phyloP scores from a whole-genome alignment of 495 filamentous ascomycete species.

The Halenospora varia region DNA sequence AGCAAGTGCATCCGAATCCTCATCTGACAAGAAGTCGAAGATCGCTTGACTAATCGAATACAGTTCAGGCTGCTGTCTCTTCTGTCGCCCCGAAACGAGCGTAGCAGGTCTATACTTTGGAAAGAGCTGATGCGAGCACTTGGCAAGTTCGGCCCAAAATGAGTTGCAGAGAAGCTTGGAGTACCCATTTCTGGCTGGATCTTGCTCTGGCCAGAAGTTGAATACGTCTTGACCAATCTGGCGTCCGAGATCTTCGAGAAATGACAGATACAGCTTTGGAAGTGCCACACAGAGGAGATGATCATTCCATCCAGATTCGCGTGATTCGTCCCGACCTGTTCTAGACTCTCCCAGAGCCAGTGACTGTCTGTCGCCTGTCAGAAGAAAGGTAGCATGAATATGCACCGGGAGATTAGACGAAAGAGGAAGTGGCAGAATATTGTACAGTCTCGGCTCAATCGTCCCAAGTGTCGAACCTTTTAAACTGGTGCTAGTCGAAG shows the following conservation, averaged over 20 bases:
- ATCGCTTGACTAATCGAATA: conserved; percentile 13
- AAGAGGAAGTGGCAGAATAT: conserved; percentile 28
- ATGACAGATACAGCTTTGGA: conserved; percentile 31
- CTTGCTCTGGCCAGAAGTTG: conserved; percentile 32
- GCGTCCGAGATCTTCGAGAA: conserved; percentile 27
- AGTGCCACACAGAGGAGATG: conserved; percentile 32
- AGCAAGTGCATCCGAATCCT: conserved; percentile 7
- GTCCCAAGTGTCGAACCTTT: neutral
- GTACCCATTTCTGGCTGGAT: conserved; percentile 18
- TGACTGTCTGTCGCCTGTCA: conserved; percentile 34
- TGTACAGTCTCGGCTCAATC: conserved; percentile 26
- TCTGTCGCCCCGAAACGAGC: neutral
- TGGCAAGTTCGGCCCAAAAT: conserved; percentile 14
- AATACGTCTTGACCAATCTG: conserved; percentile 24
- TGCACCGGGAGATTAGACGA: conserved; percentile 29
- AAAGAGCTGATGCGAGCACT: conserved; percentile 11
- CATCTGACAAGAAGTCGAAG: conserved; percentile 4
- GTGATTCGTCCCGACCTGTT: conserved; percentile 4
- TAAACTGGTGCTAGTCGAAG: neutral
- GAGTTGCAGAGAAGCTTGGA: conserved; percentile 10
- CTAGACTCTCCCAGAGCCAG: conserved; percentile 25
- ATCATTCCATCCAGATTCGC: conserved; percentile 32
- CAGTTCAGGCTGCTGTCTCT: neutral
- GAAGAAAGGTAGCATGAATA: conserved; percentile 27
- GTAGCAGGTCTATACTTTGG: no score